Percentiles rank a stretch among this genome's conserved stretches.
These are phyloP conservation scores for Agastache rugosa DNA, from an alignment of 257 asterid genomes.

Conservation along the genomic window DNA sequence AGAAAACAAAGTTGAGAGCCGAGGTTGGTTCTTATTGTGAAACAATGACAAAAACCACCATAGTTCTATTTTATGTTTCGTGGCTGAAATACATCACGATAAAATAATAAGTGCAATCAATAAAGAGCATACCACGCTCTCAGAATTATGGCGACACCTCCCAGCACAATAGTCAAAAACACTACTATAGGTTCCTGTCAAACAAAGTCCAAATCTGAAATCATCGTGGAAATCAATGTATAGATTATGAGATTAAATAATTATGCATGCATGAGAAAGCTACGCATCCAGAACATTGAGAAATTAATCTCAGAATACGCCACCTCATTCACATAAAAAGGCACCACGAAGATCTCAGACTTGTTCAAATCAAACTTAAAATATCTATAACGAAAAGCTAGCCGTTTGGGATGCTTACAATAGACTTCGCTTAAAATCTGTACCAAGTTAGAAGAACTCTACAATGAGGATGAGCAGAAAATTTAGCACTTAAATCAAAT, in stretches of 20 bases:
- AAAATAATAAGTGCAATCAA: conserved; percentile 17
- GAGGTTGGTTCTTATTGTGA: neutral
- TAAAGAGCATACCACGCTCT: conserved; percentile 76
- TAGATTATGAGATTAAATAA: conserved; percentile 18
- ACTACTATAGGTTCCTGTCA: conserved; percentile 67
- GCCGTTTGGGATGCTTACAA: neutral
- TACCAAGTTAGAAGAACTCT: conserved; percentile 10
- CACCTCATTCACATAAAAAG: conserved; percentile 24
- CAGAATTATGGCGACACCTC: conserved; percentile 94
- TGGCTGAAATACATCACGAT: conserved; percentile 12
- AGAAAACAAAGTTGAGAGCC: neutral
- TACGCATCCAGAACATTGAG: conserved; percentile 16
- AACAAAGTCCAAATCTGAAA: conserved; percentile 32
- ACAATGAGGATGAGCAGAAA: neutral
- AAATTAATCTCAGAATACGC: conserved; percentile 15
- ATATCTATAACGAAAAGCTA: neutral
- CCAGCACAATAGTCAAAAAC: conserved; percentile 84
- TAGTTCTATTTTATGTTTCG: conserved; percentile 8
- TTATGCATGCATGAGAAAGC: conserved; percentile 25
- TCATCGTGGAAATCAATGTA: neutral
- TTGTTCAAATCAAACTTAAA: conserved; percentile 13
- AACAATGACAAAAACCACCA: neutral
- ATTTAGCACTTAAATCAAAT: conserved; percentile 24
- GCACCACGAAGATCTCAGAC: conserved; percentile 15
- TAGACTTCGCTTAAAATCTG: conserved; percentile 2